Percentiles rank a stretch among this genome's conserved stretches.
Conservation (phyloP, 2,329 filamentous ascomycete genomes). For the Pseudonectria buxi region DNA sequence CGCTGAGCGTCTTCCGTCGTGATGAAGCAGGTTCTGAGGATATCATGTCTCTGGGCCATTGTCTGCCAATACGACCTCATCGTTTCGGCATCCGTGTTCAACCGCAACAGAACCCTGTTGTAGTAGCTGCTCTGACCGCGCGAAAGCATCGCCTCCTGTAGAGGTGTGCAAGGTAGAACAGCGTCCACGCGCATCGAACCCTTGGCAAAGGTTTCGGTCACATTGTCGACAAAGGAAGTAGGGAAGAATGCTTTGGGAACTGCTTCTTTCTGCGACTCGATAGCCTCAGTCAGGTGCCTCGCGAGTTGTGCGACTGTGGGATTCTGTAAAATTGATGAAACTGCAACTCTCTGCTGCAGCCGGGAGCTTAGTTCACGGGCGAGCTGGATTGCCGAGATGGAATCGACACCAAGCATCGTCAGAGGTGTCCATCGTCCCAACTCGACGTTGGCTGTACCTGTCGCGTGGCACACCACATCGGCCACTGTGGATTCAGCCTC, state of each 20-base stretch:
- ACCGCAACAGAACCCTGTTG: constrained; percentile 62
- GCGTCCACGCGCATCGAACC: constrained; percentile 36
- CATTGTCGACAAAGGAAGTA: constrained; percentile 12
- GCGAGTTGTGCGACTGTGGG: constrained; percentile 59
- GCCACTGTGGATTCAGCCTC: constrained; percentile 51
- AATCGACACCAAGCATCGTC: constrained; percentile 73
- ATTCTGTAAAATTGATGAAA: constrained; percentile 65
- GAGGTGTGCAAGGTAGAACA: constrained; percentile 73
- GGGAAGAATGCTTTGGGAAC: constrained; percentile 19
- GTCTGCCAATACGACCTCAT: constrained; percentile 56
- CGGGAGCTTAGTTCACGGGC: constrained; percentile 47
- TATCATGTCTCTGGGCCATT: constrained; percentile 62
- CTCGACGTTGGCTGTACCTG: constrained; percentile 36
- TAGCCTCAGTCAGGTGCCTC: constrained; percentile 14
- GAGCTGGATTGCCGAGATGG: constrained; percentile 70
- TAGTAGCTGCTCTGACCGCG: constrained; percentile 52
- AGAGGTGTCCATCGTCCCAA: constrained; percentile 65
- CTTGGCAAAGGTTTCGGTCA: constrained; percentile 26
- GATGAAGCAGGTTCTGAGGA: constrained; percentile 71
- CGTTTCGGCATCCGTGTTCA: constrained; percentile 42
- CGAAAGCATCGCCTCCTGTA: constrained; percentile 82
- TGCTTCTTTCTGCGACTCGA: neutral
- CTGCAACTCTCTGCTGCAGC: constrained; percentile 45
- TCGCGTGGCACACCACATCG: constrained; percentile 42
- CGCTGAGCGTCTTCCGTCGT: constrained; percentile 52